Evolutionary conservation across 495 filamentous ascomycete species (phyloP).

Genomic region (Aspergillus taichungensis): DNA sequence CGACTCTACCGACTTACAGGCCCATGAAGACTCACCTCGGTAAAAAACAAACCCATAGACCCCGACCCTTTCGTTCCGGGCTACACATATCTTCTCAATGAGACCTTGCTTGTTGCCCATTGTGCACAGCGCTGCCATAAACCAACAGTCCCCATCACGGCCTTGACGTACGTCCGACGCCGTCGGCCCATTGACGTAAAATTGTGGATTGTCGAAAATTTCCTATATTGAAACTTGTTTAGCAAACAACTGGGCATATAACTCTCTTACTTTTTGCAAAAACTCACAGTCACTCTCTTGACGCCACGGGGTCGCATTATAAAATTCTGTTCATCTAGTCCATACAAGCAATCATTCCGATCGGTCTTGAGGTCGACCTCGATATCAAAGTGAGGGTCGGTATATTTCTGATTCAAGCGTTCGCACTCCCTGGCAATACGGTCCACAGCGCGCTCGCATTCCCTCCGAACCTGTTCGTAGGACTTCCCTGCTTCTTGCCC

Average conservation of each 20-base stretch:
- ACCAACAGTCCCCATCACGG: conserved; percentile 82
- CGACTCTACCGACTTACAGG: no score
- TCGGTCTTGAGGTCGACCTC: conserved; percentile 65
- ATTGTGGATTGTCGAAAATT: conserved; percentile 80
- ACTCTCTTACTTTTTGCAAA: neutral
- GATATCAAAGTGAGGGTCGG: conserved; percentile 83
- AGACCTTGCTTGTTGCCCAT: conserved; percentile 71
- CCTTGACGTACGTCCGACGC: conserved; percentile 78
- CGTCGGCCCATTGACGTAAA: conserved; percentile 74
- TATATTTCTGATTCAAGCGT: conserved; percentile 81
- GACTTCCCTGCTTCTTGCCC: conserved; percentile 51
- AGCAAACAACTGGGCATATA: neutral
- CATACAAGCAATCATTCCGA: conserved; percentile 52
- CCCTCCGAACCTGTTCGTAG: conserved; percentile 62
- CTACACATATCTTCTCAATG: conserved; percentile 79
- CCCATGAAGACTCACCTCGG: conserved; percentile 43
- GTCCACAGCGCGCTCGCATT: conserved; percentile 65
- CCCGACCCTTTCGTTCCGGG: conserved; percentile 66
- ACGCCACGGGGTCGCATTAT: conserved; percentile 49
- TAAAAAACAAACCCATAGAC: conserved; percentile 95
- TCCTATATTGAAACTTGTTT: conserved; percentile 30
- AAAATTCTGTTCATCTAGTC: conserved; percentile 37
- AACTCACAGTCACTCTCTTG: conserved; percentile 51
- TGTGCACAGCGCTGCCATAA: conserved; percentile 78
- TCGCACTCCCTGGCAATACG: conserved; percentile 78